Conservation (phyloP, 371 early-diverging fungal species). For the Circinella minor region DNA sequence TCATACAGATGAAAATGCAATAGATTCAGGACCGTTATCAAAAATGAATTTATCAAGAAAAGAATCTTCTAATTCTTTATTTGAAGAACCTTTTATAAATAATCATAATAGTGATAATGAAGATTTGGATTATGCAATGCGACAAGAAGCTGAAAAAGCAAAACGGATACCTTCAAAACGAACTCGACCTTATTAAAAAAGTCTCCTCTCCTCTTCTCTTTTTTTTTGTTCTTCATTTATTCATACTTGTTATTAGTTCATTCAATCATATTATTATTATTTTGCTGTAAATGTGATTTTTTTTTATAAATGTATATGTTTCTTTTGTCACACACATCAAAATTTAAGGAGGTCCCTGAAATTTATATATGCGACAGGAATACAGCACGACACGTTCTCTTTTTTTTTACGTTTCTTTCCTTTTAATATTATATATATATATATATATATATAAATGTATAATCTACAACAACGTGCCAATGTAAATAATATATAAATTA, state of each 20-base stretch:
- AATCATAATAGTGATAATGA: background rate
- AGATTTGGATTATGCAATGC: background rate
- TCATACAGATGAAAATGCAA: background rate
- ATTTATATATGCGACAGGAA: background rate
- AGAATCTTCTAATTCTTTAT: too few relatives aligned
- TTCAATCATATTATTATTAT: background rate
- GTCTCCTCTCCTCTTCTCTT: background rate
- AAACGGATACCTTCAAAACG: background rate
- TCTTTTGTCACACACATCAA: background rate
- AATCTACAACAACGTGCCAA: conserved; percentile 65
- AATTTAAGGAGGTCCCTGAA: conserved; percentile 7
- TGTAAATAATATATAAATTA: conserved; percentile 24
- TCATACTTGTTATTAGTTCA: too few relatives aligned
- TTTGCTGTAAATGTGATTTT: background rate
- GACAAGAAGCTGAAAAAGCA: background rate
- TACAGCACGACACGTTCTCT: background rate
- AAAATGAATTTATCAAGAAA: background rate
- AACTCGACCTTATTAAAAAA: background rate
- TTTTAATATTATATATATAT: conserved; percentile 2
- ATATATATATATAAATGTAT: conserved; percentile 49
- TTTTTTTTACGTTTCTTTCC: background rate
- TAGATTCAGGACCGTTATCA: background rate
- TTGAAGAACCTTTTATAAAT: too few relatives aligned
- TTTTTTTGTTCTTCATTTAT: background rate
- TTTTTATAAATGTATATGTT: background rate